These are phyloP conservation scores for Pleurotus platypus DNA, from an alignment of 768 basidiomycete genomes.

Conservation along the genomic window DNA sequence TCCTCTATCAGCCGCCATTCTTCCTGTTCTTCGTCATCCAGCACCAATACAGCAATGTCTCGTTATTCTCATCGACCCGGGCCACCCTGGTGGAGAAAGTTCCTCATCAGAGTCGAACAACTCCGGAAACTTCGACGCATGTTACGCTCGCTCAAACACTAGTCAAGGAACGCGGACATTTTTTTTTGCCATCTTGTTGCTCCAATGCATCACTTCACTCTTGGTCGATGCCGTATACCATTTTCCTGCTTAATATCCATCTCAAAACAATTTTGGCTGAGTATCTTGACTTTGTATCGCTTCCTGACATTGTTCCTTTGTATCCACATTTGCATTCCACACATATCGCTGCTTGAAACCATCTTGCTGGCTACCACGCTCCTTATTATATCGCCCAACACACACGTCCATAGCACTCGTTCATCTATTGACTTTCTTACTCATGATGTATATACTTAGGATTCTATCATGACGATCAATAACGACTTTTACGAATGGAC, in stretches of 20 bases:
- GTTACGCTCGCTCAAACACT: constrained; percentile 2
- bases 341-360: neutral
- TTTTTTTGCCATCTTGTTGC: neutral
- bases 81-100: constrained; percentile 3
- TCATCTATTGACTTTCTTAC: neutral
- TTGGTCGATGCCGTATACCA: neutral
- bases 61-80: neutral
- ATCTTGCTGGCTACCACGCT: neutral
- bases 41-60: neutral
- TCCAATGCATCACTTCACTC: neutral
- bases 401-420: neutral
- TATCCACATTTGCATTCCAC: neutral
- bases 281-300: too few species aligned
- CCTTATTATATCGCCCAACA: neutral
- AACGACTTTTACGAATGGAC: neutral
- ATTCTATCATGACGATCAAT: neutral
- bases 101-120: neutral
- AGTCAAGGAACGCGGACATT: neutral
- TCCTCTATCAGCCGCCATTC: constrained; percentile 9
- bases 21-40: neutral
- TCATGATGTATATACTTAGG: neutral
- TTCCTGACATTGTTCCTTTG: neutral
- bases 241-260: neutral
- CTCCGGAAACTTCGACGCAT: constrained; percentile 4
- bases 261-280: too few species aligned